A percentile compares a stretch with the other conserved stretches of the same genome.
Conservation (phyloP, 306 rosid species). For the Medicago ruthenica region DNA sequence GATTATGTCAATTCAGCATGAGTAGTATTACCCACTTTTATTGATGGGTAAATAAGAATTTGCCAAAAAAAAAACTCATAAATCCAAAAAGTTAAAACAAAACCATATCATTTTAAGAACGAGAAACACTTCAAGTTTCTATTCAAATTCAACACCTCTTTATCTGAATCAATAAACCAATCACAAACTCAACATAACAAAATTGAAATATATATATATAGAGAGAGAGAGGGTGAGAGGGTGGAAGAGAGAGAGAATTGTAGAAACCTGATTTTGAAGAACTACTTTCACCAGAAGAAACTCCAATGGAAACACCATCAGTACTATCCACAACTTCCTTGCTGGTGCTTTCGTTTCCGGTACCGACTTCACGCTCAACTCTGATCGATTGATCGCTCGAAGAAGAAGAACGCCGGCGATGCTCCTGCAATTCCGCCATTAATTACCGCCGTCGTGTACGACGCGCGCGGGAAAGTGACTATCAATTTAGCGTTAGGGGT, state of each 20-base stretch:
- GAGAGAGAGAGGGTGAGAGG: neutral
- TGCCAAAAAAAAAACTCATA: neutral
- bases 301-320: conserved; percentile 42
- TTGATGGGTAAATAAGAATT: too few relatives aligned
- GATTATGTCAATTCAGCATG: too few relatives aligned
- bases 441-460: conserved; percentile 49
- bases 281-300: conserved; percentile 34
- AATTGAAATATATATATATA: neutral
- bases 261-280: conserved; percentile 62
- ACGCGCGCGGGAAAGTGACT: neutral
- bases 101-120: neutral
- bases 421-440: conserved; percentile 63
- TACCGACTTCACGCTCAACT: conserved; percentile 37
- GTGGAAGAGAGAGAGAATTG: neutral
- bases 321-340: conserved; percentile 42
- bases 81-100: neutral
- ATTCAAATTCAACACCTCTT: neutral
- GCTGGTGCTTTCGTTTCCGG: conserved; percentile 44
- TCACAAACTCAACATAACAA: conserved; percentile 29
- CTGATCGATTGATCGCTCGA: conserved; percentile 51
- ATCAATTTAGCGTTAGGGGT: neutral
- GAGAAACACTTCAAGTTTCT: neutral
- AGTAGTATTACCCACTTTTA: too few relatives aligned
- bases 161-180: neutral
- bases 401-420: conserved; percentile 50